Base-by-base conservation (phyloP, 345 rosid genomes). In the Anastatica hierochuntica region DNA sequence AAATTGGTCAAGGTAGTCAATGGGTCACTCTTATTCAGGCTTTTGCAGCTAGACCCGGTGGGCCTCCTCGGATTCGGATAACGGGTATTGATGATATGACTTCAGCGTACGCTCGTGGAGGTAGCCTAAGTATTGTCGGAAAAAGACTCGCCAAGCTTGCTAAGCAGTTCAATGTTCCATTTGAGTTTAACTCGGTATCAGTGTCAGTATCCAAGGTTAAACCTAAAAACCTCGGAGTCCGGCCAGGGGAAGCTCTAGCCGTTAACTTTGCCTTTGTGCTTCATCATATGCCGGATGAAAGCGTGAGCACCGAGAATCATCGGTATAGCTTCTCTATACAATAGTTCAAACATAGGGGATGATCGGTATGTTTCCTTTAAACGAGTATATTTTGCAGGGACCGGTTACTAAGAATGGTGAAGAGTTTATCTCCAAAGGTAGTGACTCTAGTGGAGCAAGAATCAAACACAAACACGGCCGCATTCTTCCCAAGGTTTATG, bases 401-500 rank as follows among this genome's bases (percentile, higher is more conserved):
- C 63, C 72, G 85, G 47, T 72, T 90, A 16, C 61, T 90, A 61
- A 77, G 92, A 74, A 60, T 80, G 63, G 94, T 90, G 43, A 86
- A 80, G 75, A 68, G 80, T 69, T 56, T 90, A 60, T 76, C 85
- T 34, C 94, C 97, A 1, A 90, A 83, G 51, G 95, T 90, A 7
- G 97, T 90, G 62, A 86, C 97, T 55, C 84, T 90, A 3, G 95
- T 90, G 39, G 97, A 90, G 73, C 94, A 86, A 75, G 97, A 90
- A 64, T 86, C 97, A 9, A 90, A 90, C 63, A 90, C 97, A n/a
- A 90, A 90, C 62, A 90, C 94, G 3, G 84, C 97, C 14, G 75
- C 95, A n/a, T 90, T 90, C 77, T 77, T 83, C 60, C 90, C 90
- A 0, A 72, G 97, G 71, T 90, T 90, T 71, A 70, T 72, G 4